Evolutionary conservation across 164 flowering plant genomes (phyloP).

Genomic region (Piper betle): DNA sequence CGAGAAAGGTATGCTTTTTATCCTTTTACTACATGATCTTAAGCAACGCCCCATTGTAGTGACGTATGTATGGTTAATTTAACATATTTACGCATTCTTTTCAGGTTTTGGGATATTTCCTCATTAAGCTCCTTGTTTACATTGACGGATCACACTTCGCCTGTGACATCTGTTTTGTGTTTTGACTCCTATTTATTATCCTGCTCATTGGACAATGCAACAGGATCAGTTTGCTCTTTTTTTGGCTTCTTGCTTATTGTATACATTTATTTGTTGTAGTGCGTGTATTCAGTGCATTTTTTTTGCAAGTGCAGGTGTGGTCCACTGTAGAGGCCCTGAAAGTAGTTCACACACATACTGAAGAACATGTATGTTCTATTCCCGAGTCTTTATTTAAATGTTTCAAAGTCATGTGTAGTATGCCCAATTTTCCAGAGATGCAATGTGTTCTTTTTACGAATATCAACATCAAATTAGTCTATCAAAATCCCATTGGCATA

Average conservation of each 20-base stretch:
- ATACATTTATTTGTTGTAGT: not conserved
- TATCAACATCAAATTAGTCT: too few relatives aligned
- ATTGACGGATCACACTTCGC: slow-evolving; percentile 59
- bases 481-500: too few relatives aligned
- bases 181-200: slow-evolving; percentile 89
- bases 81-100: slow-evolving; percentile 1
- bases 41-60: too few relatives aligned
- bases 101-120: slow-evolving; percentile 75
- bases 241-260: not conserved
- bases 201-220: slow-evolving; percentile 79
- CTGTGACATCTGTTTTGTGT: slow-evolving; percentile 86
- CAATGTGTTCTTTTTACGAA: too few relatives aligned
- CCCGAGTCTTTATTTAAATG: too few relatives aligned
- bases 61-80: too few relatives aligned
- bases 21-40: too few relatives aligned
- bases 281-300: not conserved
- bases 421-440: not conserved
- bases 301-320: slow-evolving; percentile 54
- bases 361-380: slow-evolving; percentile 54
- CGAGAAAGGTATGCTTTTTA: slow-evolving; percentile 48
- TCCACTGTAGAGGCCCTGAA: slow-evolving; percentile 63
- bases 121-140: slow-evolving; percentile 76
- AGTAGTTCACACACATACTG: slow-evolving; percentile 80
- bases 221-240: slow-evolving; percentile 28
- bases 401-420: not conserved